Evolutionary conservation across 2,329 filamentous ascomycete species (phyloP), one percentile per base, ranked within the genome.

Genomic region (Ophiocordyceps unilateralis): DNA sequence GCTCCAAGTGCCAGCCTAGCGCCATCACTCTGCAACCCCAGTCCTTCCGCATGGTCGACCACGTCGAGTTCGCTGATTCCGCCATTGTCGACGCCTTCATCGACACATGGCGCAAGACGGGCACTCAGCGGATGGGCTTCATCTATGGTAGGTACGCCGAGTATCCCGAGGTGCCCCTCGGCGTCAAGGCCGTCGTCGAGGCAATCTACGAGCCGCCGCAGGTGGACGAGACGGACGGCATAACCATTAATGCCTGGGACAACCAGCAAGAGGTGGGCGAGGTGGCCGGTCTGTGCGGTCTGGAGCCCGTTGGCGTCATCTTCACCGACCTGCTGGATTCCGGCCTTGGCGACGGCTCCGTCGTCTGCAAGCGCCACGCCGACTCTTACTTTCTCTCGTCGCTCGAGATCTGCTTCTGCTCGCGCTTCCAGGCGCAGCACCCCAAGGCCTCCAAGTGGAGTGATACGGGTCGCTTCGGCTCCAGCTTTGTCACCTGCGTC

Each of bases 181-280:
- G 93, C 10, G 77, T 93, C 44, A 98, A 98, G 63, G 89, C 89
- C 15, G 77, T 98, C 1, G 88, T 98, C 0, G 88, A 98, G 64
- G 89, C 88, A 36, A 94, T 98, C 49, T 98, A 95, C 54, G 91
- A 98, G 58, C 85, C 88, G 5, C 91, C 91, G 2, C 91, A 98
- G 57, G 67, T 89, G 30, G 80, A 88, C 51, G 91, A 98, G 61
- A 57, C 80, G 14, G 91, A 98, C 55, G 91, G 91, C 1, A 76
- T 96, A 40, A 88, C 87, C 1, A 65, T 94, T 44, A 78, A 79
- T 41, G 72, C 85, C 0, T 96, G 89, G 85, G 76, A 83, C 26
- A 85, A 87, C 46, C 86, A 94, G 62, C 72, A 78, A 45, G 81
- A 85, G 8, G 69, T 96, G 24, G 82, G 93, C 46, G 74, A 83